Evolutionary conservation across 306 rosid species (phyloP).

Genomic region (Malus sylvestris): DNA sequence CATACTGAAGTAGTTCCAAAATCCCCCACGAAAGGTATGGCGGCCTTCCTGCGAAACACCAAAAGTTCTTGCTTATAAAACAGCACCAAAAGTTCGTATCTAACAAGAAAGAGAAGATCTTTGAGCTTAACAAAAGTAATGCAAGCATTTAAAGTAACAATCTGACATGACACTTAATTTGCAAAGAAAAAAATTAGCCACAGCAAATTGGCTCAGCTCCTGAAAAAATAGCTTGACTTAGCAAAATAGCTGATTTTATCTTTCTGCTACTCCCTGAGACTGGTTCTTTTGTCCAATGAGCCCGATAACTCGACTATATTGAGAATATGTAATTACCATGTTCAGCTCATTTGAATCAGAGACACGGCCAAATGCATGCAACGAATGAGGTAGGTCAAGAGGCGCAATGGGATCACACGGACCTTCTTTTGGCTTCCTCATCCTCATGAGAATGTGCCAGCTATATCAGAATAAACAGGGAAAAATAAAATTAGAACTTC

Average conservation of each 20-base stretch:
- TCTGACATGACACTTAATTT: neutral
- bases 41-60: constrained; percentile 63
- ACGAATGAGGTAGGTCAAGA: constrained; percentile 86
- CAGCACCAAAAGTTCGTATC: neutral
- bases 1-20: constrained; percentile 98
- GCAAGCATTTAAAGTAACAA: neutral
- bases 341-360: constrained; percentile 61
- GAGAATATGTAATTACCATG: constrained; percentile 32
- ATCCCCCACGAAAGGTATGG: constrained; percentile 95
- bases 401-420: constrained; percentile 84
- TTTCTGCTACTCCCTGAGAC: neutral
- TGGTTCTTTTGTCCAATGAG: neutral
- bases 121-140: constrained; percentile 1
- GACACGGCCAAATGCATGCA: constrained; percentile 81
- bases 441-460: constrained; percentile 95
- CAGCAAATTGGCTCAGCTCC: neutral
- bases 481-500: constrained; percentile 7
- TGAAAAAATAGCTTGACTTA: neutral
- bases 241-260: neutral
- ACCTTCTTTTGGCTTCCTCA: constrained; percentile 74
- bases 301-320: neutral
- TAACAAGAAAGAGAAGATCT: constrained; percentile 6
- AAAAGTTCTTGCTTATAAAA: constrained; percentile 15
- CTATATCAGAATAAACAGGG: constrained; percentile 27
- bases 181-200: neutral